Evolutionary conservation across 2,329 filamentous ascomycete genomes (phyloP).

Genomic region (Capronia epimyces): DNA sequence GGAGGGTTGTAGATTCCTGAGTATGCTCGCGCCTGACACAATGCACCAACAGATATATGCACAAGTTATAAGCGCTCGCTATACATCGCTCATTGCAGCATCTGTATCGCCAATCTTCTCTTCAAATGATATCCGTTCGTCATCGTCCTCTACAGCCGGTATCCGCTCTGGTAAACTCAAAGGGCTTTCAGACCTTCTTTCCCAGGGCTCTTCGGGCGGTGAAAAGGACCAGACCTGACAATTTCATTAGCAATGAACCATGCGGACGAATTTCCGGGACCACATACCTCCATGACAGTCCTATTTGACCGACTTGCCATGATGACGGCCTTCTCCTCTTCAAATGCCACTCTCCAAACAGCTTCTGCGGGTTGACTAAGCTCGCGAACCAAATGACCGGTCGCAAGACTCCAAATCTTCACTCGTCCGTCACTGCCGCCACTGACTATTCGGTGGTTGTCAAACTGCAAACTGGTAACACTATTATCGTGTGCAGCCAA

Average conservation of each 20-base stretch:
- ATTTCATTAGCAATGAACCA: not conserved
- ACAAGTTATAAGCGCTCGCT: not conserved
- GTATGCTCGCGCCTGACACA: not conserved
- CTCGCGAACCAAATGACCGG: slow-evolving; percentile 82
- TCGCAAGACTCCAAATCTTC: slow-evolving; percentile 96
- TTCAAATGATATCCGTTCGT: slow-evolving; percentile 12
- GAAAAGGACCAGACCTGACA: slow-evolving; percentile 88
- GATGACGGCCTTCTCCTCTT: slow-evolving; percentile 96
- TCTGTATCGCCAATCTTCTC: slow-evolving; percentile 16
- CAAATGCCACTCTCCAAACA: slow-evolving; percentile 96
- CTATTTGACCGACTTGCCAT: slow-evolving; percentile 78
- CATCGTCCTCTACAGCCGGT: slow-evolving; percentile 6
- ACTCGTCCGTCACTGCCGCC: slow-evolving; percentile 96
- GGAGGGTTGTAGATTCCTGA: not conserved
- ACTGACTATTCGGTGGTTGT: slow-evolving; percentile 89
- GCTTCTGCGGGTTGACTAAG: slow-evolving; percentile 87
- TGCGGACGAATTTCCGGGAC: slow-evolving; percentile 1
- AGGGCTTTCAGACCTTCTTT: slow-evolving; percentile 37
- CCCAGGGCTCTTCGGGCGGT: slow-evolving; percentile 62
- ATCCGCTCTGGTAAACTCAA: slow-evolving; percentile 38
- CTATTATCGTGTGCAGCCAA: slow-evolving; percentile 97
- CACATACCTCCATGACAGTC: slow-evolving; percentile 92
- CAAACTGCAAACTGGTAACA: slow-evolving; percentile 94
- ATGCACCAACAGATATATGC: not conserved
- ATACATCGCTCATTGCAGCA: slow-evolving; percentile 22